Evolutionary conservation across 139 green algal genomes (phyloP).

Genomic region (Edaphochlamys debaryana): DNA sequence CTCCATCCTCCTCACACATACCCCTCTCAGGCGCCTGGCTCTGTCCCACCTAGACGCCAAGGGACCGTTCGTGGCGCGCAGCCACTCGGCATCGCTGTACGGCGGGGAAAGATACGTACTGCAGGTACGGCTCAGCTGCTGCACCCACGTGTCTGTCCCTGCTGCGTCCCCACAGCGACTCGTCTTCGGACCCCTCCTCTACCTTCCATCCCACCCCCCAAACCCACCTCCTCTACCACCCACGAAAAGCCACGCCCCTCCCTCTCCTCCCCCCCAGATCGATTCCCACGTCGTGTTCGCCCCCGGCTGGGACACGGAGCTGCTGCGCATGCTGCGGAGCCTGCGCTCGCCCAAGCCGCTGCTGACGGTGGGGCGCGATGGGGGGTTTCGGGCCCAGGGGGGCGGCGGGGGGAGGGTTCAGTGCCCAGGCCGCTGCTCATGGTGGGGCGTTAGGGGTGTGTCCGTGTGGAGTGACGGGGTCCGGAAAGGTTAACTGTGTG

Average conservation of each 20-base stretch:
- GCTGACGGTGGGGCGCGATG: not conserved
- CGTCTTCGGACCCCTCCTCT: not conserved
- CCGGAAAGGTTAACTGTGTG: too few species aligned
- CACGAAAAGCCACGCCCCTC: too few species aligned
- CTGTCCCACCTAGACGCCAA: not conserved
- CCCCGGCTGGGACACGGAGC: slow-evolving; percentile 16
- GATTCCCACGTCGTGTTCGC: slow-evolving; percentile 30
- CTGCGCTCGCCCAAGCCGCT: not conserved
- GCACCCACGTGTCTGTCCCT: not conserved
- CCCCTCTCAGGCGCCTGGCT: not conserved
- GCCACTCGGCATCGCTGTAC: not conserved
- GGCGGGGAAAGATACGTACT: not conserved
- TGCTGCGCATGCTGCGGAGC: slow-evolving; percentile 2
- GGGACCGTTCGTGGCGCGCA: not conserved
- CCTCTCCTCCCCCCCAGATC: slow-evolving; percentile 8
- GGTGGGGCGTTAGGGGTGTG: too few species aligned
- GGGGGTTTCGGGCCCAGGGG: too few species aligned
- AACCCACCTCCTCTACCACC: too few species aligned
- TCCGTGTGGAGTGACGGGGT: too few species aligned
- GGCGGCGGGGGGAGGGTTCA: too few species aligned
- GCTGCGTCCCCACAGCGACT: too few species aligned
- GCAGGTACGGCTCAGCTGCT: not conserved
- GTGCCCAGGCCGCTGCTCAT: too few species aligned
- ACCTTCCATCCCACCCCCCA: too few species aligned
- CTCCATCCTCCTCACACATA: not conserved